These are phyloP conservation scores for Kodamaea sp. DNA, from an alignment of 1,139 yeast species.

Conservation along the genomic window DNA sequence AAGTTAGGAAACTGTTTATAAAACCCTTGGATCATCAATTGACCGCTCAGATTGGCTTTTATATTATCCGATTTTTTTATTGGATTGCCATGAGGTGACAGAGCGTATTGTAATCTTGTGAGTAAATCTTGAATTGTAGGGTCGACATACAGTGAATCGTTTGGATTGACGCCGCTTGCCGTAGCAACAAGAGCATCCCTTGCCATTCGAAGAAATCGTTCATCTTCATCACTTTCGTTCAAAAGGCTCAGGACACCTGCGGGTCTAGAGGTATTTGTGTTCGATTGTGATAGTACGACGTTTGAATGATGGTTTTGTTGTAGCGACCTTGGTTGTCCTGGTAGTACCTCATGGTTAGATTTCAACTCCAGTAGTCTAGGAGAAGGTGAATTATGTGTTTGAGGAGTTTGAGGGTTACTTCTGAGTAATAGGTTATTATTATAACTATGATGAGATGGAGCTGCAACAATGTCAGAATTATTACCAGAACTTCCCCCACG, in stretches of 20 bases:
- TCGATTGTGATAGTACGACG: not conserved
- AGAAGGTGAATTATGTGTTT: not conserved
- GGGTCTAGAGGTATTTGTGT: slow-evolving; percentile 1
- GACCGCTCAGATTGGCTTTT: slow-evolving; percentile 41
- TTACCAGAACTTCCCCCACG: not conserved
- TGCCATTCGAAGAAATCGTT: slow-evolving; percentile 39
- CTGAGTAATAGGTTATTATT: not conserved
- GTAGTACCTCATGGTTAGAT: not conserved
- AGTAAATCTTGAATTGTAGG: slow-evolving; percentile 54
- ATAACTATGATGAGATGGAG: too few relatives aligned
- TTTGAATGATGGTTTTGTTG: slow-evolving; percentile 1
- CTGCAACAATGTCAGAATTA: too few relatives aligned
- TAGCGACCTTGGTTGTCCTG: not conserved
- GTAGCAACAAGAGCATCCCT: slow-evolving; percentile 48
- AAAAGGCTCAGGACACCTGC: slow-evolving; percentile 6
- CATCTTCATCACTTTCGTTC: slow-evolving; percentile 34
- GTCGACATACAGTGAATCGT: slow-evolving; percentile 34
- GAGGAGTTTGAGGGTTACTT: slow-evolving; percentile 5
- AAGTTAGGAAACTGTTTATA: slow-evolving; percentile 43
- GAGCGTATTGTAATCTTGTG: slow-evolving; percentile 49
- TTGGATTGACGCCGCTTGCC: slow-evolving; percentile 30
- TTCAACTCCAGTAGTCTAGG: not conserved
- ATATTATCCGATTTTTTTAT: slow-evolving; percentile 34
- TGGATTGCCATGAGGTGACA: slow-evolving; percentile 52
- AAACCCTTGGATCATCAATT: slow-evolving; percentile 42